These are phyloP conservation scores for Kandelia obovata DNA, from an alignment of 345 rosid genomes.

Conservation along the genomic window DNA sequence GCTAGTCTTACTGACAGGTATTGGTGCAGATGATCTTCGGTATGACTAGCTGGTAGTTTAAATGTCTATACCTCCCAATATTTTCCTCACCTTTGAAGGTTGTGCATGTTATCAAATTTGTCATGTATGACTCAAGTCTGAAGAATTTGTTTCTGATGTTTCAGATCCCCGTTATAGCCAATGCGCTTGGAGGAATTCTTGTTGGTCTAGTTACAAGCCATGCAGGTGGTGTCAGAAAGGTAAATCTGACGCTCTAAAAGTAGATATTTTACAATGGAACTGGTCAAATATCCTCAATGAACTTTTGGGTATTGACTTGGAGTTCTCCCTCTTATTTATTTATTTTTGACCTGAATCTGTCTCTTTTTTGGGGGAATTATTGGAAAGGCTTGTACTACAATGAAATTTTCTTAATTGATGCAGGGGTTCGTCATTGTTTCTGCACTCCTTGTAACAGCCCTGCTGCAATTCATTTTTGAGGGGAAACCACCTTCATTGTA, in stretches of 20 bases:
- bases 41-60: background rate
- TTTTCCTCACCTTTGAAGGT: background rate
- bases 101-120: conserved; percentile 1
- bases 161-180: conserved; percentile 75
- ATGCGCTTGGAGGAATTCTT: conserved; percentile 93
- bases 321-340: background rate
- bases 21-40: background rate
- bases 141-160: conserved; percentile 7
- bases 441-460: conserved; percentile 84
- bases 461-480: conserved; percentile 85
- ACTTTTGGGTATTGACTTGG: background rate
- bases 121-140: conserved; percentile 1
- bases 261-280: background rate
- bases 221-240: conserved; percentile 99
- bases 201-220: conserved; percentile 91
- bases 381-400: background rate
- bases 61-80: background rate
- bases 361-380: background rate
- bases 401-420: conserved; percentile 10
- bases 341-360: background rate
- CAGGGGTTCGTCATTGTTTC: conserved; percentile 98
- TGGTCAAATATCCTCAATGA: background rate
- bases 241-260: conserved; percentile 17
- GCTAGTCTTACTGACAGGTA: no score
- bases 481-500: conserved; percentile 80